Conservation (phyloP, 2,329 filamentous ascomycete genomes). For the Apiospora kogelbergensis region DNA sequence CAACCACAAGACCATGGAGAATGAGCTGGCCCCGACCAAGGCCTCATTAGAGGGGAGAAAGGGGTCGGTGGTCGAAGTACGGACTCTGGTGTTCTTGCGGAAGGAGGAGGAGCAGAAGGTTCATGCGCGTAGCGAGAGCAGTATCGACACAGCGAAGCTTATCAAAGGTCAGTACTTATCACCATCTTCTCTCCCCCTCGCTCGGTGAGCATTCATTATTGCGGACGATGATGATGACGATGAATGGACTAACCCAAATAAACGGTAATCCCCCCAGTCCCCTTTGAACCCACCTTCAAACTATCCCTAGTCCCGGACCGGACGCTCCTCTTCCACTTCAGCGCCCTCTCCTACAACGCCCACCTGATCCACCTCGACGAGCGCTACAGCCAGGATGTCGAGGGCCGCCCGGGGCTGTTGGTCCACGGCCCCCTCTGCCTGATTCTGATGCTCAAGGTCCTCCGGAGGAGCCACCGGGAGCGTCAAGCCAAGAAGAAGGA, state of each 20-base stretch:
- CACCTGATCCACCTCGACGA: slow-evolving; percentile 87
- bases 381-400: slow-evolving; percentile 65
- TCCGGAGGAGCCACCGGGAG: slow-evolving; percentile 40
- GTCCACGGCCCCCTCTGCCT: slow-evolving; percentile 86
- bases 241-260: neutral
- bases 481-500: too few relatives aligned
- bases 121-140: neutral
- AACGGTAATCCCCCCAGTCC: neutral
- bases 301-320: slow-evolving; percentile 65
- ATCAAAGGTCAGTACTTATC: neutral
- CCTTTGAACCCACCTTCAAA: slow-evolving; percentile 22
- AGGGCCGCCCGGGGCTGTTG: slow-evolving; percentile 73
- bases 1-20: too few relatives aligned
- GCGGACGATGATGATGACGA: neutral
- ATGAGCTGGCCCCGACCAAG: too few relatives aligned
- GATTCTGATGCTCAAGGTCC: slow-evolving; percentile 70
- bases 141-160: neutral
- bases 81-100: slow-evolving; percentile 55
- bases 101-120: slow-evolving; percentile 4
- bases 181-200: neutral
- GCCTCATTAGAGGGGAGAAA: too few relatives aligned
- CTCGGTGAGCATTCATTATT: too few relatives aligned
- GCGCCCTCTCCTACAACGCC: slow-evolving; percentile 87
- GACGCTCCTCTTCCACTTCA: slow-evolving; percentile 83
- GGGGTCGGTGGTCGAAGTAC: slow-evolving; percentile 44